Evolutionary conservation across 148 eudicot genomes (phyloP).

Genomic region (Nepenthes gracilis): DNA sequence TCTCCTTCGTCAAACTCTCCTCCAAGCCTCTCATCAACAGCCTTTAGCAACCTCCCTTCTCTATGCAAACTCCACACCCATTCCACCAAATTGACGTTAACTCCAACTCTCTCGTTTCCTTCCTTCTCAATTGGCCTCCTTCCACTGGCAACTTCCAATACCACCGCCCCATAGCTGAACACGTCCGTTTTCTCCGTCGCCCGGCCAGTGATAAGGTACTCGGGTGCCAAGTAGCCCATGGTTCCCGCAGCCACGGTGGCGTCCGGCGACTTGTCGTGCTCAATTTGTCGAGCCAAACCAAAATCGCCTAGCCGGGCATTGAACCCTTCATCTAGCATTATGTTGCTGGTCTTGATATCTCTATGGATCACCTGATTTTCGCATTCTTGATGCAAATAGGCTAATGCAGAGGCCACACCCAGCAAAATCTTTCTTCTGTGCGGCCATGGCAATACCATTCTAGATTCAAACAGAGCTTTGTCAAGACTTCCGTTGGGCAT

Average conservation of each 20-base stretch:
- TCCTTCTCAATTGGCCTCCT: conserved; percentile 68
- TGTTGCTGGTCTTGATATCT: conserved; percentile 64
- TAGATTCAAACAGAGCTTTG: conserved; percentile 61
- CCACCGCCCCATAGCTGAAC: conserved; percentile 71
- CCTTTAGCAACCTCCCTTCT: conserved; percentile 42
- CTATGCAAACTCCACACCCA: conserved; percentile 75
- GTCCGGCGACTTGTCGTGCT: conserved; percentile 70
- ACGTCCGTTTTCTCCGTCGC: conserved; percentile 70
- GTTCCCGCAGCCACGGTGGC: conserved; percentile 76
- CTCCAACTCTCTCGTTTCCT: conserved; percentile 5
- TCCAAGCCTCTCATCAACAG: conserved; percentile 34
- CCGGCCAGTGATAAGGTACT: conserved; percentile 53
- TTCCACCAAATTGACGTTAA: conserved; percentile 47
- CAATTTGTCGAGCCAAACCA: conserved; percentile 59
- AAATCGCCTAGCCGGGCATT: conserved; percentile 67
- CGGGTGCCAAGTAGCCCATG: conserved; percentile 86
- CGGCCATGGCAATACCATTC: conserved; percentile 41
- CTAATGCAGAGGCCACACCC: conserved; percentile 71
- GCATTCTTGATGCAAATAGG: conserved; percentile 76
- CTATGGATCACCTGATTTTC: conserved; percentile 72
- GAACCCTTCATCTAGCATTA: conserved; percentile 69
- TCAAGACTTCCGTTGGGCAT: conserved; percentile 90
- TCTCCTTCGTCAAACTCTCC: conserved; percentile 51
- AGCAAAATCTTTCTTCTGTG: conserved; percentile 48
- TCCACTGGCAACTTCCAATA: conserved; percentile 66